phyloP scores from a whole-genome alignment of 495 filamentous ascomycete genomes.

The Darksidea phi region DNA sequence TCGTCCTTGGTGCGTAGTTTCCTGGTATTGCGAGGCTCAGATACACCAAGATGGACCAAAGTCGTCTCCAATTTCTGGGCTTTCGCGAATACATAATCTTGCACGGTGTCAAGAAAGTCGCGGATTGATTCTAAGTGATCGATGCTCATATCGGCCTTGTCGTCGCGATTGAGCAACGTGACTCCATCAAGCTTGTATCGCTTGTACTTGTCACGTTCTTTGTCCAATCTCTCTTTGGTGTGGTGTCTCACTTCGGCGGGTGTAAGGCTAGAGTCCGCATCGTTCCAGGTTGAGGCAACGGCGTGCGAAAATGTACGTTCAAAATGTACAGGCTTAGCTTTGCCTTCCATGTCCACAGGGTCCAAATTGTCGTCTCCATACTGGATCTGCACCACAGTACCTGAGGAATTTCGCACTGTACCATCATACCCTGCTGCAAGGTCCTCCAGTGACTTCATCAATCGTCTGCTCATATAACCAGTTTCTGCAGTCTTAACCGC shows the following conservation, averaged over 20 bases:
- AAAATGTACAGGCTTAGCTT: conserved; percentile 88
- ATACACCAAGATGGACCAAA: conserved; percentile 22
- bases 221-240: conserved; percentile 61
- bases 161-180: conserved; percentile 57
- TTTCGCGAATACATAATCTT: conserved; percentile 63
- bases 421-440: conserved; percentile 87
- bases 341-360: conserved; percentile 96
- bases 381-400: conserved; percentile 89
- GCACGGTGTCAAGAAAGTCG: conserved; percentile 74
- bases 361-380: conserved; percentile 95
- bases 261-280: conserved; percentile 66
- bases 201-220: conserved; percentile 62
- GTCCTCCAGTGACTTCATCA: conserved; percentile 98
- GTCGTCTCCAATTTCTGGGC: conserved; percentile 53
- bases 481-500: conserved; percentile 99
- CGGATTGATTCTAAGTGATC: conserved; percentile 85
- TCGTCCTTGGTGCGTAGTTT: conserved; percentile 6
- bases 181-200: conserved; percentile 46
- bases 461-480: conserved; percentile 94
- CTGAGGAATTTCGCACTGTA: conserved; percentile 85
- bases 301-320: conserved; percentile 87
- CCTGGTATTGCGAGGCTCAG: background rate
- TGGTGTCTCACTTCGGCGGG: conserved; percentile 70
- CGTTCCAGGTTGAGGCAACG: conserved; percentile 71
- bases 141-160: conserved; percentile 62